These are phyloP conservation scores for Betula pendula DNA, from an alignment of 306 rosid genomes.

Conservation along the genomic window DNA sequence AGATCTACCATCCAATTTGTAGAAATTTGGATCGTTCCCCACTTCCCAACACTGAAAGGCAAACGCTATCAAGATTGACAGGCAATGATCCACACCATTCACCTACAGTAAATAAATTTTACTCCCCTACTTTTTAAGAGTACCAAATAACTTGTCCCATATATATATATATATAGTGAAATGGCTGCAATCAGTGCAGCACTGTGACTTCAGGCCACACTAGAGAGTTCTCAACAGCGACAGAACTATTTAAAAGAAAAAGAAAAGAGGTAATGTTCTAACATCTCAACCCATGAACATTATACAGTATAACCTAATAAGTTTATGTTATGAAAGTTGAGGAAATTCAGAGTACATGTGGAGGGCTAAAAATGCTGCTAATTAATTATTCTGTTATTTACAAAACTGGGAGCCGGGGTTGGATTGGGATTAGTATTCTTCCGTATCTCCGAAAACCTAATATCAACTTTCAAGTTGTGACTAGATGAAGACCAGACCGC, in stretches of 20 bases:
- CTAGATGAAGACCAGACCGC: constrained; percentile 57
- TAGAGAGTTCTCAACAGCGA: too few relatives aligned
- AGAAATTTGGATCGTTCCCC: too few relatives aligned
- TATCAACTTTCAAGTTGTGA: constrained; percentile 50
- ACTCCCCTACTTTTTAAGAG: not conserved
- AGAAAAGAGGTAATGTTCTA: not conserved
- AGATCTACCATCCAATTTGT: too few relatives aligned
- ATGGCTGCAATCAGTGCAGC: not conserved
- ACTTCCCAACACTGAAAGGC: too few relatives aligned
- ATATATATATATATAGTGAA: not conserved
- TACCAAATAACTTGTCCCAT: not conserved
- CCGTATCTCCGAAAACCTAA: not conserved
- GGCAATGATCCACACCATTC: not conserved
- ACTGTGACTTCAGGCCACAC: not conserved
- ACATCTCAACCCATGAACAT: not conserved
- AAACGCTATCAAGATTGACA: not conserved
- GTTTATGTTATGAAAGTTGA: not conserved
- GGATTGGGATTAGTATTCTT: constrained; percentile 13
- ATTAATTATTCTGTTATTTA: constrained; percentile 22
- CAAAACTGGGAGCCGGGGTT: constrained; percentile 46
- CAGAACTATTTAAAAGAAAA: not conserved
- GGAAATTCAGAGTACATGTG: not conserved
- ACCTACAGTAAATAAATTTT: not conserved
- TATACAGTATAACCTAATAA: not conserved
- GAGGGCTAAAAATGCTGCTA: constrained; percentile 6